A percentile compares a stretch with the other conserved stretches of the same genome.
phyloP scores from a whole-genome alignment of 2,329 filamentous ascomycete species.

The Chalara sp. region DNA sequence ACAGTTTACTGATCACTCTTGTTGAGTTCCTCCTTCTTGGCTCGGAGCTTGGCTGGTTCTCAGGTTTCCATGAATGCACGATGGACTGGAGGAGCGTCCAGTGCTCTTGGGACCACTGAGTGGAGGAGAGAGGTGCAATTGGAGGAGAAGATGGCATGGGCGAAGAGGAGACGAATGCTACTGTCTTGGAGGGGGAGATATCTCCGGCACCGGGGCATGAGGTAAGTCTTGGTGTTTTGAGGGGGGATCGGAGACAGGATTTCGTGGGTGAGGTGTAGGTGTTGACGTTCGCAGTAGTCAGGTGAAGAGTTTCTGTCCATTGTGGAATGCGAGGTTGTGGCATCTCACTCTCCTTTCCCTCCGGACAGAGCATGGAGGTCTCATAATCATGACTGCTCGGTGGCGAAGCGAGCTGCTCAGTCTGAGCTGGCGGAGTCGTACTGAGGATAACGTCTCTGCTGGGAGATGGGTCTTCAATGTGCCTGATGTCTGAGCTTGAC shows the following conservation, averaged over 20 bases:
- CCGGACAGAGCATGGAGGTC: constrained; percentile 1
- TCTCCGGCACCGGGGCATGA: background rate
- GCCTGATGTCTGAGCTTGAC: background rate
- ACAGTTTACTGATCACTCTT: constrained; percentile 22
- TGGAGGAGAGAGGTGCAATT: constrained; percentile 15
- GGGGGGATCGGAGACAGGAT: constrained; percentile 24
- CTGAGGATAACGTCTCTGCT: constrained; percentile 12
- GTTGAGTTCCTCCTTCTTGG: constrained; percentile 19
- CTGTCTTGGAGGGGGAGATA: constrained; percentile 19
- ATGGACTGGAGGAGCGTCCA: constrained; percentile 25
- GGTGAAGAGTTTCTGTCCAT: constrained; percentile 18
- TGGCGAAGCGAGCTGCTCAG: constrained; percentile 2
- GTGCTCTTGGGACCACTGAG: constrained; percentile 24
- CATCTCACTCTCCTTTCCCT: constrained; percentile 14
- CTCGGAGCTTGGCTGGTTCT: constrained; percentile 7
- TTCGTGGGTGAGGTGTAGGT: constrained; percentile 20
- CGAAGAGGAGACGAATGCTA: constrained; percentile 27
- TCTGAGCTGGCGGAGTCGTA: background rate
- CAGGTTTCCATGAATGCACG: constrained; percentile 20
- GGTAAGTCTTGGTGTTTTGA: constrained; percentile 14
- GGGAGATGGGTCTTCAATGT: constrained; percentile 12
- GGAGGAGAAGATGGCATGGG: constrained; percentile 17
- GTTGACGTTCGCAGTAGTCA: constrained; percentile 3
- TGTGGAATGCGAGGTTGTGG: constrained; percentile 13
- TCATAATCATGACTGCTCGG: constrained; percentile 6